Conservation (phyloP, 257 asterid genomes). For the Thymus quinquecostatus region DNA sequence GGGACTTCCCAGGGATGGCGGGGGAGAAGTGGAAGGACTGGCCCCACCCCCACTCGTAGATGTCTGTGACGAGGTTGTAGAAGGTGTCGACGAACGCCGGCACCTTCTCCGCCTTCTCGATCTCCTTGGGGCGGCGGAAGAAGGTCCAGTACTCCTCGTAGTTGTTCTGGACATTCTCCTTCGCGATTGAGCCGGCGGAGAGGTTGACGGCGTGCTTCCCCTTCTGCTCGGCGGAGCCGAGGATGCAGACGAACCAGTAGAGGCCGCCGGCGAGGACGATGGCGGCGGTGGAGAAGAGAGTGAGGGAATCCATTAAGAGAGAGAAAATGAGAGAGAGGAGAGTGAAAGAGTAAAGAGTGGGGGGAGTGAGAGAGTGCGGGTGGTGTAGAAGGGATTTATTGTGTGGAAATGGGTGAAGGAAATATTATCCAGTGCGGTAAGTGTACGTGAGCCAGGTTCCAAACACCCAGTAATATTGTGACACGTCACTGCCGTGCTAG, state of each 20-base stretch:
- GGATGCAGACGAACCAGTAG: slow-evolving; percentile 67
- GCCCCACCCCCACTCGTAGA: slow-evolving; percentile 95
- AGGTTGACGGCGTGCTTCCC: slow-evolving; percentile 73
- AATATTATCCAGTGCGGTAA: slow-evolving; percentile 19
- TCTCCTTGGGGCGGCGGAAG: slow-evolving; percentile 72
- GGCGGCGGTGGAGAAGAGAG: slow-evolving; percentile 63
- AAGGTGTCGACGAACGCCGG: slow-evolving; percentile 84
- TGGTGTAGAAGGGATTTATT: slow-evolving; percentile 33
- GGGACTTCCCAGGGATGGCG: slow-evolving; percentile 61
- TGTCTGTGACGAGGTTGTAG: slow-evolving; percentile 82
- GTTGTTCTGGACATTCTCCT: slow-evolving; percentile 59
- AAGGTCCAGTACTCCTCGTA: slow-evolving; percentile 82
- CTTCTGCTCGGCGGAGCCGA: slow-evolving; percentile 77
- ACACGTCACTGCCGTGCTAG: slow-evolving; percentile 27
- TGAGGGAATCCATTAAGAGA: slow-evolving; percentile 52
- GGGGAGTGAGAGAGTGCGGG: slow-evolving; percentile 22
- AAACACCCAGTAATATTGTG: slow-evolving; percentile 5
- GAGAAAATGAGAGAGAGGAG: neutral
- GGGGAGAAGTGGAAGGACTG: slow-evolving; percentile 85
- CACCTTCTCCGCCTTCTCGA: slow-evolving; percentile 62
- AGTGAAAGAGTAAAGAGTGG: slow-evolving; percentile 15
- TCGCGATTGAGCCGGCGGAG: slow-evolving; percentile 76
- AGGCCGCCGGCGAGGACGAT: slow-evolving; percentile 57
- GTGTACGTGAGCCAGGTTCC: slow-evolving; percentile 21
- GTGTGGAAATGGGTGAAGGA: slow-evolving; percentile 29